Conservation (phyloP, 805 yeast genomes). For the Helenozyma rhizophorensis region DNA sequence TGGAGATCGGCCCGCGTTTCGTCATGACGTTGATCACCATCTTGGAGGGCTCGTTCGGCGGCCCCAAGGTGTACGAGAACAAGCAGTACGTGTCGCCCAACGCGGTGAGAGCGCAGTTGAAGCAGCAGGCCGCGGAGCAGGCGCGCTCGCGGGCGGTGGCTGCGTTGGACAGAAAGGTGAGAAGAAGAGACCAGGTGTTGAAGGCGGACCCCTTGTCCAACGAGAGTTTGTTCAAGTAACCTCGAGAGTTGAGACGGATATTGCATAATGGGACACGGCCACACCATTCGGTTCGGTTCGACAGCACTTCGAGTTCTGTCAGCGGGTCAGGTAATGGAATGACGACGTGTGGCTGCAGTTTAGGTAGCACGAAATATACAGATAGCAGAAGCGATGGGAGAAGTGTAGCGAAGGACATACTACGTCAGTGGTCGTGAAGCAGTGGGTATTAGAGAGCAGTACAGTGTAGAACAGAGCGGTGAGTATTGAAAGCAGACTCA, state of each 20-base stretch:
- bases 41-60: conserved; percentile 95
- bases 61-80: conserved; percentile 96
- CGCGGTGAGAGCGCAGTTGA: conserved; percentile 84
- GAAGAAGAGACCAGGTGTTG: conserved; percentile 68
- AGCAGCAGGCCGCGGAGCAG: conserved; percentile 72
- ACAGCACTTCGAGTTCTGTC: no score
- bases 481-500: no score
- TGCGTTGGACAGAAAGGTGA: conserved; percentile 69
- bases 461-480: no score
- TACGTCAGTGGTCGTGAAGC: no score
- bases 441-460: no score
- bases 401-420: no score
- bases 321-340: no score
- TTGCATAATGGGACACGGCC: neutral
- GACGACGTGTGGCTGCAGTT: no score
- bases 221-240: conserved; percentile 62
- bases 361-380: no score
- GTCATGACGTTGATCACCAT: conserved; percentile 89
- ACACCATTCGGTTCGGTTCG: no score
- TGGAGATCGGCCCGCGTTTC: conserved; percentile 95
- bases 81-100: conserved; percentile 96
- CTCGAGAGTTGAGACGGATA: conserved; percentile 1
- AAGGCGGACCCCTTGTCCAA: conserved; percentile 81
- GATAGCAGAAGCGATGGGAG: no score
- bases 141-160: conserved; percentile 78